Evolutionary conservation across 75 land plant species (phyloP).

Genomic region (Sequoia sempervirens): DNA sequence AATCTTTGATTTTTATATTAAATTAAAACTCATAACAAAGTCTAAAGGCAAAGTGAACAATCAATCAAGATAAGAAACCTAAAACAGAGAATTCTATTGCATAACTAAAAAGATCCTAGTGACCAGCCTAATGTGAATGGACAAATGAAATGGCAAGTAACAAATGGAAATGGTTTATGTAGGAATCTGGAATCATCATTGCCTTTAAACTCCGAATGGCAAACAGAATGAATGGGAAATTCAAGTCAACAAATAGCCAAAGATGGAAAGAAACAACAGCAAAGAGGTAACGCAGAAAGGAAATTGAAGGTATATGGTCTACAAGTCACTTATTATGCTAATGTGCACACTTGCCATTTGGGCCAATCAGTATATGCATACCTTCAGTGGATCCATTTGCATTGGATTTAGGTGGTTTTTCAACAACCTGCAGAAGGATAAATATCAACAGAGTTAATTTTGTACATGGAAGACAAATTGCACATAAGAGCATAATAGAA

Average conservation of each 20-base stretch:
- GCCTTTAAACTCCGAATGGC: not conserved
- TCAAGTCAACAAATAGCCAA: not conserved
- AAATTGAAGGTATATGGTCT: not conserved
- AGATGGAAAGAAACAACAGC: not conserved
- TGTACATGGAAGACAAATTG: not conserved
- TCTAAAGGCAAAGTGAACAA: not conserved
- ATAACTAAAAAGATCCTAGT: not conserved
- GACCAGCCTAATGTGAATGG: not conserved
- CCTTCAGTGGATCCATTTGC: not conserved
- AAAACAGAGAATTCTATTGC: not conserved
- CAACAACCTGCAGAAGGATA: not conserved
- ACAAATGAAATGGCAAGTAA: not conserved
- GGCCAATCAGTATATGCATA: not conserved
- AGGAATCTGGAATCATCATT: not conserved
- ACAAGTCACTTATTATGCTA: not conserved
- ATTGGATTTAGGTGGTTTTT: not conserved
- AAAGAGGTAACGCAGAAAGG: not conserved
- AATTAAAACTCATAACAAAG: not conserved
- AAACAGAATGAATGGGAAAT: slow-evolving; percentile 2
- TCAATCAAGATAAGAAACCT: not conserved
- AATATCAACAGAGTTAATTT: not conserved
- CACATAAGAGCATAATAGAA: not conserved
- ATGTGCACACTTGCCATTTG: not conserved
- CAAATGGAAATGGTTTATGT: not conserved
- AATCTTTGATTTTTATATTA: not conserved